These are phyloP conservation scores for Aspergillus thermomutatus DNA, from an alignment of 2,329 filamentous ascomycete genomes.

Conservation along the genomic window DNA sequence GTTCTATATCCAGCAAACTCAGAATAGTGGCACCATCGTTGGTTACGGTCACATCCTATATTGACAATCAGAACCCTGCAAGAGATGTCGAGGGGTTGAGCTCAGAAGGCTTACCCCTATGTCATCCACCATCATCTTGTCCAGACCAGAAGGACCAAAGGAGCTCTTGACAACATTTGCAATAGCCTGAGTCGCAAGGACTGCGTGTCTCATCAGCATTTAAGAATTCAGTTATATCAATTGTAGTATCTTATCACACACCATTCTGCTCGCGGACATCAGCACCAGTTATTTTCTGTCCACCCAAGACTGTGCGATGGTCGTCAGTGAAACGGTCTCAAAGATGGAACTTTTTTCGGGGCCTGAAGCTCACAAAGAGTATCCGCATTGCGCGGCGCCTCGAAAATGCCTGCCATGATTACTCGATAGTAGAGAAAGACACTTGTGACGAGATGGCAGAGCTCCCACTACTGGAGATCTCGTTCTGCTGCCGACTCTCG, in stretches of 20 bases:
- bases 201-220: slow-evolving; percentile 45
- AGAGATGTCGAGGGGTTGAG: slow-evolving; percentile 17
- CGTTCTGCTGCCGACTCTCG: slow-evolving; percentile 7
- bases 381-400: slow-evolving; percentile 86
- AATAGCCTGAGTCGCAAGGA: slow-evolving; percentile 92
- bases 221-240: slow-evolving; percentile 4
- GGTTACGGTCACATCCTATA: slow-evolving; percentile 91
- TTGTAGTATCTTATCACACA: slow-evolving; percentile 41
- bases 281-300: slow-evolving; percentile 92
- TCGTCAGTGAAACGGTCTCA: slow-evolving; percentile 28
- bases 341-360: background rate
- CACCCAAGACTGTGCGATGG: slow-evolving; percentile 69
- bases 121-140: slow-evolving; percentile 99
- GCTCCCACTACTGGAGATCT: slow-evolving; percentile 25
- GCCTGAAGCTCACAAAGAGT: slow-evolving; percentile 66
- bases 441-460: slow-evolving; percentile 24
- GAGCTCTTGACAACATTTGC: slow-evolving; percentile 99
- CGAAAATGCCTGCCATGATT: slow-evolving; percentile 90
- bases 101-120: slow-evolving; percentile 67
- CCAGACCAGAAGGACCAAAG: slow-evolving; percentile 91
- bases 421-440: slow-evolving; percentile 17
- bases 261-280: slow-evolving; percentile 98
- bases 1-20: slow-evolving; percentile 90
- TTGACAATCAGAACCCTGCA: slow-evolving; percentile 13
- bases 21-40: slow-evolving; percentile 98